Conservation (phyloP, 2,329 filamentous ascomycete species). For the Pseudocercospora macadamiae region DNA sequence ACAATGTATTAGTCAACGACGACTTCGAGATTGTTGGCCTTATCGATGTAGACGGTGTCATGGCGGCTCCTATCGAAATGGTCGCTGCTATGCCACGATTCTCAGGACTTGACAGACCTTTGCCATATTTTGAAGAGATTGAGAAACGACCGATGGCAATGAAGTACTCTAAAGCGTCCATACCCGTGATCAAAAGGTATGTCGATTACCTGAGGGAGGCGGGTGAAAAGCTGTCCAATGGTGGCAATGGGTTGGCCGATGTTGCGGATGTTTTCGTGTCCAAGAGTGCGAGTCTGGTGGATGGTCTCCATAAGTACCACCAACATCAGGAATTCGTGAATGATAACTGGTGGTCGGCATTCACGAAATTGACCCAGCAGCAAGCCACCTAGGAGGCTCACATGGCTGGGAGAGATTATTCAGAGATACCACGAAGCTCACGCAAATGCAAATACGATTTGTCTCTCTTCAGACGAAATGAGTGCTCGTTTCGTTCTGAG, state of each 20-base stretch:
- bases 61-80: no score
- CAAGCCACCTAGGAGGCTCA: conserved; percentile 8
- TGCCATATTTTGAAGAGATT: not conserved
- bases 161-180: not conserved
- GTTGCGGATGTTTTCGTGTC: not conserved
- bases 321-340: not conserved
- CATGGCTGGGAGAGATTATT: no score
- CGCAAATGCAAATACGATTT: no score
- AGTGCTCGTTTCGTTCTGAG: no score
- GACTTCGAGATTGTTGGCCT: no score
- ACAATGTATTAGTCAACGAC: no score
- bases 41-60: no score
- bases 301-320: not conserved
- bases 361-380: not conserved
- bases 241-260: not conserved
- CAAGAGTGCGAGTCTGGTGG: not conserved
- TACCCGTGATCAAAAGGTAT: not conserved
- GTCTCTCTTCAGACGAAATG: no score
- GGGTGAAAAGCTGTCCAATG: not conserved
- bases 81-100: no score
- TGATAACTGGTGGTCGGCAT: not conserved
- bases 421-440: not conserved
- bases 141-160: not conserved
- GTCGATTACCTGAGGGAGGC: not conserved
- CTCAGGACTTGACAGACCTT: no score